phyloP scores from a whole-genome alignment of 257 asterid genomes.

The Ophiorrhiza pumila region DNA sequence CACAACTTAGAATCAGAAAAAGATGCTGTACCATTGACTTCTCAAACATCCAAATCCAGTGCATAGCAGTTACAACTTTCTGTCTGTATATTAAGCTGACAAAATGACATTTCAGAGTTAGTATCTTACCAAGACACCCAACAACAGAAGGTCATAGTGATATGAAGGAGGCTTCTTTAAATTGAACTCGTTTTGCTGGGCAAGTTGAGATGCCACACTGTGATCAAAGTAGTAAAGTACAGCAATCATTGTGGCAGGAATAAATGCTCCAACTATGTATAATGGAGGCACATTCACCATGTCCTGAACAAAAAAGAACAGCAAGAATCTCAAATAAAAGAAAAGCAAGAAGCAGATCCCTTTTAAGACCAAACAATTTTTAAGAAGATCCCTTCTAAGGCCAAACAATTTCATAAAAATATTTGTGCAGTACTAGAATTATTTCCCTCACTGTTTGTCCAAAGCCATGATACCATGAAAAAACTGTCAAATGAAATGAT shows the following conservation, averaged over 20 bases:
- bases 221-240: conserved; percentile 98
- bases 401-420: not conserved
- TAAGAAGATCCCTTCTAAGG: not conserved
- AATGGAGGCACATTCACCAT: conserved; percentile 82
- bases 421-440: not conserved
- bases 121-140: conserved; percentile 81
- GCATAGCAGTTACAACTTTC: not conserved
- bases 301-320: conserved; percentile 47
- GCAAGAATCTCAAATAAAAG: conserved; percentile 3
- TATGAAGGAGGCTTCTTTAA: conserved; percentile 88
- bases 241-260: conserved; percentile 98
- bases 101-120: conserved; percentile 2
- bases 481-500: not conserved
- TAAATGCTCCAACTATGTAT: conserved; percentile 84
- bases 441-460: not conserved
- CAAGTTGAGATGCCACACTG: conserved; percentile 96
- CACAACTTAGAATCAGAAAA: conserved; percentile 3
- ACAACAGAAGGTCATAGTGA: conserved; percentile 92
- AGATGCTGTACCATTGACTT: not conserved
- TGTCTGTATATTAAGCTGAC: not conserved
- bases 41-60: not conserved
- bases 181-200: conserved; percentile 92
- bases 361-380: not conserved
- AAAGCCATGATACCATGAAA: not conserved
- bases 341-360: not conserved